Evolutionary conservation across 2,329 filamentous ascomycete species (phyloP).

Genomic region (Ambrosiella cleistominuta): DNA sequence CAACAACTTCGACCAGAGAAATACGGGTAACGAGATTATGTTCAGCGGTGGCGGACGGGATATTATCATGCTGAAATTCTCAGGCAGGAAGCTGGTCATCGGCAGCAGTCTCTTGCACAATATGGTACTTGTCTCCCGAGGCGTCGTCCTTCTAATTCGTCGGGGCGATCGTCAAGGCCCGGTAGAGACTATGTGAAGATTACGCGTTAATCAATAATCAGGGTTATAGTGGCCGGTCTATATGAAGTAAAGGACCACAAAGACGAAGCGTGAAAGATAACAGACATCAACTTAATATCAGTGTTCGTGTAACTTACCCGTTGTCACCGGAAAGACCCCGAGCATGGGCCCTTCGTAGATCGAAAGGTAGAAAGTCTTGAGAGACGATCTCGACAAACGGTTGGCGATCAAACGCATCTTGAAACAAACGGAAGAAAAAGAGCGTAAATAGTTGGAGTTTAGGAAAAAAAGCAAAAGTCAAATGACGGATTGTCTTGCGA

Average conservation of each 20-base stretch:
- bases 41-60: background rate
- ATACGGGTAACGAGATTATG: constrained; percentile 8
- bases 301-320: background rate
- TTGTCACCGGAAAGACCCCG: background rate
- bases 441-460: background rate
- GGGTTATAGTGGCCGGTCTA: too few relatives aligned
- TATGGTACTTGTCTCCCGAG: constrained; percentile 6
- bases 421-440: background rate
- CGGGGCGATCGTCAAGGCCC: constrained; percentile 6
- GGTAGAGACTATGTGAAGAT: constrained; percentile 1
- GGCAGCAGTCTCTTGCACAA: background rate
- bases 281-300: too few relatives aligned
- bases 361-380: constrained; percentile 7
- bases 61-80: constrained; percentile 1
- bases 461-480: background rate
- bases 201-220: background rate
- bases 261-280: too few relatives aligned
- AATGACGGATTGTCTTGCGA: background rate
- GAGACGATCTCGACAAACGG: constrained; percentile 2
- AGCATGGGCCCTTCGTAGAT: constrained; percentile 4
- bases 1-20: constrained; percentile 8
- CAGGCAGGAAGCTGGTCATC: background rate
- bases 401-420: constrained; percentile 10
- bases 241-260: too few relatives aligned
- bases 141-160: background rate